phyloP scores from a whole-genome alignment of 108 stramenopile species.

The Nitzschia palea region DNA sequence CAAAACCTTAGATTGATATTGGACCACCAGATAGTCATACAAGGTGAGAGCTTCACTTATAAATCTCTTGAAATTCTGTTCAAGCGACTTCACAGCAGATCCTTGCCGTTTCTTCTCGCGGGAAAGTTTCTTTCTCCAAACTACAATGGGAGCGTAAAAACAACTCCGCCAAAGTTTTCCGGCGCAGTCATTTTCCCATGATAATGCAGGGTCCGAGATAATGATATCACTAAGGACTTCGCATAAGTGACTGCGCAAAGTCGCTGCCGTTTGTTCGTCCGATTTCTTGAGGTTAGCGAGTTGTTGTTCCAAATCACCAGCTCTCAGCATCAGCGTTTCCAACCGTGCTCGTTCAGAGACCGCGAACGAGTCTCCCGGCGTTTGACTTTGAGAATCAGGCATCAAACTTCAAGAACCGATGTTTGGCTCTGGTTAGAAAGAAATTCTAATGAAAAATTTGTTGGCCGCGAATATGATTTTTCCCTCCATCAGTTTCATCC shows the following conservation, averaged over 20 bases:
- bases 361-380: not conserved
- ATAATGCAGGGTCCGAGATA: conserved; percentile 48
- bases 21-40: conserved; percentile 61
- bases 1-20: conserved; percentile 45
- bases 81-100: not conserved
- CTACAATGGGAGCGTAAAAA: conserved; percentile 69
- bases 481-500: no score
- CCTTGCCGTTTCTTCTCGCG: conserved; percentile 42
- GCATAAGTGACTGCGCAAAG: conserved; percentile 58
- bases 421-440: no score
- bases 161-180: conserved; percentile 74
- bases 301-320: conserved; percentile 17
- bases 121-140: conserved; percentile 43
- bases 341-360: not conserved
- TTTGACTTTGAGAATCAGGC: conserved; percentile 11
- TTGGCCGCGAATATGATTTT: no score
- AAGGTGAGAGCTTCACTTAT: conserved; percentile 65
- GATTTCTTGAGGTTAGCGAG: not conserved
- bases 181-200: conserved; percentile 41
- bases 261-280: conserved; percentile 16
- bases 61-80: conserved; percentile 46
- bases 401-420: no score
- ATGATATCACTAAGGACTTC: conserved; percentile 66
- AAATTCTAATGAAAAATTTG: no score
- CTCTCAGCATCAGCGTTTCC: not conserved